Evolutionary conservation across 306 rosid species (phyloP), one percentile per base, ranked within the genome.

Genomic region (Glycine tomentella): DNA sequence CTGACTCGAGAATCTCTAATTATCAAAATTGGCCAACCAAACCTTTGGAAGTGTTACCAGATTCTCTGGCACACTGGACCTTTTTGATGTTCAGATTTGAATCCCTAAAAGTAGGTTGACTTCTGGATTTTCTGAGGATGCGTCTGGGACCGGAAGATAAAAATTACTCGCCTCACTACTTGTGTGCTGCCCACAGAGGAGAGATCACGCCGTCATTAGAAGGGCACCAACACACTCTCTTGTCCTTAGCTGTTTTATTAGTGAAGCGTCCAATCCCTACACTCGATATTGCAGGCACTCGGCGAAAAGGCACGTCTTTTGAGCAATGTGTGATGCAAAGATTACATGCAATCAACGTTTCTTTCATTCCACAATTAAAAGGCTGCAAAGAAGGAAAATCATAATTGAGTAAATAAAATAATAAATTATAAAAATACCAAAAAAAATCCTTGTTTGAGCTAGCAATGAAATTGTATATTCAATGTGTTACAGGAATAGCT

Each of bases 281-380:
- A 7, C 46, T 6, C 9, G 9, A 42, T 42, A 42, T 45, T 7
- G 76, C 42, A 13, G 69, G 36, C 84, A 78, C 68, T 61, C 4
- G 76, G 44, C 69, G 75, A 42, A 69, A 70, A 68, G 9, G 9
- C 8, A 42, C 46, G 2, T 42, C 46, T 6, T 1, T 42, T 42
- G 46, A 42, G 46, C 46, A 42, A 42, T 53, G 66, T 14, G 69
- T 17, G 33, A 46, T 62, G 12, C 69, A 31, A 57, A 15, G 52
- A 17, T 67, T 82, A 75, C 66, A 52, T 73, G 49, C 69, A 58
- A 46, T 12, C 7, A 55, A 72, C 17, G 42, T 79, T 63, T 78
- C 84, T 56, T 55, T 57, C 20, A 7, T 74, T 78, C 56, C 57
- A 48, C 44, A 52, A 9, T 33, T 49, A 68, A n/a, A 50, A n/a